These are phyloP conservation scores for Thalassiosira profunda DNA, from an alignment of 108 stramenopile genomes.

Conservation along the genomic window DNA sequence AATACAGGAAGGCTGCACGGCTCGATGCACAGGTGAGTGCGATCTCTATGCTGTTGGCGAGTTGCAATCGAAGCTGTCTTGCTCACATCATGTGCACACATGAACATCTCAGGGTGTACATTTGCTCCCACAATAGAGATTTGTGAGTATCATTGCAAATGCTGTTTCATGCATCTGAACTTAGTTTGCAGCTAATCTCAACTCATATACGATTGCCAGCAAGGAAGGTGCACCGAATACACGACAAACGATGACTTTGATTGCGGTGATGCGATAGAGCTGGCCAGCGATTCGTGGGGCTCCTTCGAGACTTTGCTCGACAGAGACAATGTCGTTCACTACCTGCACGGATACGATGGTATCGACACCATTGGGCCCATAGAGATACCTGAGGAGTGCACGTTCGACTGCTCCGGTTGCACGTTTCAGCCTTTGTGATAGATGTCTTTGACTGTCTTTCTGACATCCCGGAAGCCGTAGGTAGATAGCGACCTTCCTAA, in stretches of 20 bases:
- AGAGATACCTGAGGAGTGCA: neutral
- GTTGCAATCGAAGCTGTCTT: neutral
- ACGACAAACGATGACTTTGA: neutral
- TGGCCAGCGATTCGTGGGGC: neutral
- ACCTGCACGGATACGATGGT: neutral
- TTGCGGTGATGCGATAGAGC: neutral
- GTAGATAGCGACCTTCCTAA: too few species aligned
- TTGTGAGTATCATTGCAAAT: too few species aligned
- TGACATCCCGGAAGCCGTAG: too few species aligned
- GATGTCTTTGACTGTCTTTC: too few species aligned
- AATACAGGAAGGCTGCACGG: neutral
- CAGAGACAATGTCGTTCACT: neutral
- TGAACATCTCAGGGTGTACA: too few species aligned
- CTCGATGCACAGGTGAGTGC: neutral
- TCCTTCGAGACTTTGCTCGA: neutral
- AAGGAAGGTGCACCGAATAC: constrained; percentile 6
- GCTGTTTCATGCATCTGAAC: too few species aligned
- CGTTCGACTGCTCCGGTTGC: constrained; percentile 1
- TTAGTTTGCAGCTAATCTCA: too few species aligned
- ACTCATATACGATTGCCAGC: too few species aligned
- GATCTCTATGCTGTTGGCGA: neutral
- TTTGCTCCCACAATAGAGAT: neutral
- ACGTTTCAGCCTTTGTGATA: neutral
- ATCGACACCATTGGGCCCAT: neutral
- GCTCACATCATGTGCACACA: too few species aligned